phyloP scores from a whole-genome alignment of 2,329 filamentous ascomycete species.

The Zasmidium angulare region DNA sequence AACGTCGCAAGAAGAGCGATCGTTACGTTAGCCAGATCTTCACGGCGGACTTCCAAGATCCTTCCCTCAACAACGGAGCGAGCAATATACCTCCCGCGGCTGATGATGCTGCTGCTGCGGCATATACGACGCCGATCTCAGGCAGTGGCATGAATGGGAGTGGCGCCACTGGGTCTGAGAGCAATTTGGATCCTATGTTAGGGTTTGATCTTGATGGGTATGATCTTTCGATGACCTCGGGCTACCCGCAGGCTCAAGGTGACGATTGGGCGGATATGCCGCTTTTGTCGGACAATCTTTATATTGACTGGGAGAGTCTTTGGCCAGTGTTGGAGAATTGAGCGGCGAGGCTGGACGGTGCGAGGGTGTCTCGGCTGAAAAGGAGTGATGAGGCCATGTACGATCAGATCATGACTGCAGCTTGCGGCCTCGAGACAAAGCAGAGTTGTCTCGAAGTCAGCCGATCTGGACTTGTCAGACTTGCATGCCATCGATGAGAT shows the following conservation, averaged over 20 bases:
- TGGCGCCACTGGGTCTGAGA: background rate
- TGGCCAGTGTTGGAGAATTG: slow-evolving; percentile 8
- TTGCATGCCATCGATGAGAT: too few relatives aligned
- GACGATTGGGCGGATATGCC: slow-evolving; percentile 13
- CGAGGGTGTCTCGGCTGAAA: too few relatives aligned
- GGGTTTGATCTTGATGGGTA: slow-evolving; percentile 6
- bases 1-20: slow-evolving; percentile 22
- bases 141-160: slow-evolving; percentile 3
- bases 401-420: too few relatives aligned
- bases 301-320: slow-evolving; percentile 13
- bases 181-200: background rate
- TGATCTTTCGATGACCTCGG: slow-evolving; percentile 1
- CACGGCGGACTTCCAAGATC: slow-evolving; percentile 21
- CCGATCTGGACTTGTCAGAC: too few relatives aligned
- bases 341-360: too few relatives aligned
- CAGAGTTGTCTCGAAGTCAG: too few relatives aligned
- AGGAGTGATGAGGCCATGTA: too few relatives aligned
- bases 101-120: background rate
- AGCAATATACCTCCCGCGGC: background rate
- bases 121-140: slow-evolving; percentile 2
- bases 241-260: background rate
- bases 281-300: slow-evolving; percentile 16
- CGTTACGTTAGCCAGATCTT: slow-evolving; percentile 24
- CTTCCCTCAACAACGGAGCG: background rate
- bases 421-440: too few relatives aligned